Percentiles rank a stretch among this genome's conserved stretches.
phyloP scores from a whole-genome alignment of 768 basidiomycete species.

The Auricularia heimuer region DNA sequence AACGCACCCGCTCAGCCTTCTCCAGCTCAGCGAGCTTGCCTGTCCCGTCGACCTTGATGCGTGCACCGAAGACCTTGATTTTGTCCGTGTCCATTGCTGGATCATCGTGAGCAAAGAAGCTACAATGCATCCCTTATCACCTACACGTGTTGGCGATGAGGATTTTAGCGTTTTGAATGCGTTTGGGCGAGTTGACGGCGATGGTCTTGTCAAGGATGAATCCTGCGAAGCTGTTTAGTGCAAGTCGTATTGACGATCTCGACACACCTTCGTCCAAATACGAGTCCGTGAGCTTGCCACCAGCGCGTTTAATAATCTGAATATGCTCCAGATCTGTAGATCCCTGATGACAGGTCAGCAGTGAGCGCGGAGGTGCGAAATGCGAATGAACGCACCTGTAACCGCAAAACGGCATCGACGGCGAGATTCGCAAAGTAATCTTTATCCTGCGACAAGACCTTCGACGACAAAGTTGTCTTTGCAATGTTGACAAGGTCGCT shows the following conservation, averaged over 20 bases:
- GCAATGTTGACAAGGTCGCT: constrained; percentile 95
- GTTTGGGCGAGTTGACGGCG: constrained; percentile 88
- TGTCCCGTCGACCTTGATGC: constrained; percentile 90
- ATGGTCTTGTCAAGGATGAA: constrained; percentile 98
- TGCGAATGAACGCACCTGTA: constrained; percentile 49
- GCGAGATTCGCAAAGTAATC: constrained; percentile 97
- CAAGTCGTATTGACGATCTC: neutral
- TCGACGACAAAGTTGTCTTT: constrained; percentile 88
- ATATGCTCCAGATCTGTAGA: constrained; percentile 96
- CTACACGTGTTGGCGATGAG: constrained; percentile 96
- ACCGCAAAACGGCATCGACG: constrained; percentile 87
- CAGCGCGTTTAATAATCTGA: constrained; percentile 99
- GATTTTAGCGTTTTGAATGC: constrained; percentile 90
- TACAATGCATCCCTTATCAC: constrained; percentile 19
- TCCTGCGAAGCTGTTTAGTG: constrained; percentile 34
- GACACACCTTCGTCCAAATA: constrained; percentile 87
- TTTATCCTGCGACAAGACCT: constrained; percentile 95
- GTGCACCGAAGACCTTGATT: constrained; percentile 97
- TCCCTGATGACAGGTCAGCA: constrained; percentile 42
- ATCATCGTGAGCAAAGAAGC: neutral
- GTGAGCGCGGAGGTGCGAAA: neutral
- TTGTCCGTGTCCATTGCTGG: constrained; percentile 99
- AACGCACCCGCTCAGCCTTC: constrained; percentile 75
- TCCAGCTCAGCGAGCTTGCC: constrained; percentile 97
- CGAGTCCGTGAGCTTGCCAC: constrained; percentile 94